Percentiles rank a stretch among this genome's conserved stretches.
phyloP scores from a whole-genome alignment of 1,139 yeast genomes.

The Geotrichum siamense region DNA sequence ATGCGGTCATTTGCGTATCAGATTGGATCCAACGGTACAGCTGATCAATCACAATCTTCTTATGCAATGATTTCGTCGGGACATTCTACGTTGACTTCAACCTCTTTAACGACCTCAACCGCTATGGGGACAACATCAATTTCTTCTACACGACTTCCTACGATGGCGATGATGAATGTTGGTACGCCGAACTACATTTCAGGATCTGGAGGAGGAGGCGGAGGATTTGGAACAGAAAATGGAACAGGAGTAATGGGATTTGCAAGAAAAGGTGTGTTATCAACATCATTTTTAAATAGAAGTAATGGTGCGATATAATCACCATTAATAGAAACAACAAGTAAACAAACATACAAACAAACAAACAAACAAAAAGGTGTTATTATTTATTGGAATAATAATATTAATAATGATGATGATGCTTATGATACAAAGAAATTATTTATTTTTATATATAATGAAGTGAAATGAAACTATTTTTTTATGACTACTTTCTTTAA shows the following conservation, averaged over 20 bases:
- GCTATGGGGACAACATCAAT: not conserved
- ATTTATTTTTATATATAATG: too few relatives aligned
- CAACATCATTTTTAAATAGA: not conserved
- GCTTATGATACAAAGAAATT: too few relatives aligned
- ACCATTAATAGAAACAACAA: too few relatives aligned
- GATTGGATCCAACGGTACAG: conserved; percentile 1
- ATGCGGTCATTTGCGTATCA: conserved; percentile 25
- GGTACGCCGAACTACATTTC: not conserved
- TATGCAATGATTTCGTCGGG: not conserved
- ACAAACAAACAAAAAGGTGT: too few relatives aligned
- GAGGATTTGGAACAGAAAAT: not conserved
- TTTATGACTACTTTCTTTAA: too few relatives aligned
- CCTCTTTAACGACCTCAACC: not conserved
- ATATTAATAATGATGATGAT: too few relatives aligned
- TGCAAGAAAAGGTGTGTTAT: not conserved
- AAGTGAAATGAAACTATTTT: too few relatives aligned
- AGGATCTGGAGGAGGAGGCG: not conserved
- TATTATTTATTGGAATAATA: too few relatives aligned
- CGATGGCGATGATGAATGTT: not conserved
- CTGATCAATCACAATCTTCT: not conserved
- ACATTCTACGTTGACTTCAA: not conserved
- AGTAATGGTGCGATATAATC: not conserved
- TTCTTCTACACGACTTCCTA: not conserved
- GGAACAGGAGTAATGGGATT: not conserved
- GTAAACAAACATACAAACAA: too few relatives aligned